These are phyloP conservation scores for Triticum aestivum DNA, from an alignment of 176 grass and related monocot species.

Conservation along the genomic window DNA sequence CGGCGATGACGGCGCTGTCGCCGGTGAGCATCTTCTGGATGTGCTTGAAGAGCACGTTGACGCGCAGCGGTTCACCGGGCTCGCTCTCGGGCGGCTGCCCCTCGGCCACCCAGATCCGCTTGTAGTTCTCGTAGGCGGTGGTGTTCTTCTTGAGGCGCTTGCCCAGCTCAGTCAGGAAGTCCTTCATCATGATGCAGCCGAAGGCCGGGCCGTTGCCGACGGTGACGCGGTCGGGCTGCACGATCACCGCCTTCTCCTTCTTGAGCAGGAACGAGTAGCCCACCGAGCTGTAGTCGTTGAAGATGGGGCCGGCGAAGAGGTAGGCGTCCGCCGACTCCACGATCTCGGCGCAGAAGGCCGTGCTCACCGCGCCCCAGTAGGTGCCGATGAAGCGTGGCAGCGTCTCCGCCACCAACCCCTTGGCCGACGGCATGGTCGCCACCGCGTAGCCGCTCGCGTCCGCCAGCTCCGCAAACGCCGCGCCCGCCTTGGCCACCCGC, in stretches of 20 bases:
- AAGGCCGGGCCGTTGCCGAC: constrained; percentile 69
- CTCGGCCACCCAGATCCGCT: constrained; percentile 59
- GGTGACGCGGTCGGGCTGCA: constrained; percentile 74
- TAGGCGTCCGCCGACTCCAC: constrained; percentile 82
- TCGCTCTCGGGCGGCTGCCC: constrained; percentile 39
- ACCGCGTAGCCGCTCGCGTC: constrained; percentile 47
- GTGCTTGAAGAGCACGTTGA: constrained; percentile 86
- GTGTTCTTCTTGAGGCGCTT: constrained; percentile 53
- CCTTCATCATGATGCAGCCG: constrained; percentile 76
- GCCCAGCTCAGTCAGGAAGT: constrained; percentile 47
- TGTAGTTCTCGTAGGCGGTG: constrained; percentile 70
- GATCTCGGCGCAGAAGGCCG: constrained; percentile 80
- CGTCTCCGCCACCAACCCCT: constrained; percentile 57
- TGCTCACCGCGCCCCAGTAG: constrained; percentile 86
- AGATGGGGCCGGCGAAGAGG: constrained; percentile 74
- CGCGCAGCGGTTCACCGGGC: constrained; percentile 50
- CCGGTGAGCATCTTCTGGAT: constrained; percentile 59
- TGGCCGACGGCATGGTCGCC: constrained; percentile 50
- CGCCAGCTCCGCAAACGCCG: constrained; percentile 40
- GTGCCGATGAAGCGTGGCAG: constrained; percentile 68
- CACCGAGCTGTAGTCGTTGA: constrained; percentile 89
- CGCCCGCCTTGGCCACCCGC: constrained; percentile 42
- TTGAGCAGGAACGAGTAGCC: constrained; percentile 68
- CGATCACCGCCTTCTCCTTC: constrained; percentile 73
- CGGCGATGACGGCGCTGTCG: constrained; percentile 59